phyloP scores from a whole-genome alignment of 2,329 filamentous ascomycete species.

The Fusarium virguliforme region DNA sequence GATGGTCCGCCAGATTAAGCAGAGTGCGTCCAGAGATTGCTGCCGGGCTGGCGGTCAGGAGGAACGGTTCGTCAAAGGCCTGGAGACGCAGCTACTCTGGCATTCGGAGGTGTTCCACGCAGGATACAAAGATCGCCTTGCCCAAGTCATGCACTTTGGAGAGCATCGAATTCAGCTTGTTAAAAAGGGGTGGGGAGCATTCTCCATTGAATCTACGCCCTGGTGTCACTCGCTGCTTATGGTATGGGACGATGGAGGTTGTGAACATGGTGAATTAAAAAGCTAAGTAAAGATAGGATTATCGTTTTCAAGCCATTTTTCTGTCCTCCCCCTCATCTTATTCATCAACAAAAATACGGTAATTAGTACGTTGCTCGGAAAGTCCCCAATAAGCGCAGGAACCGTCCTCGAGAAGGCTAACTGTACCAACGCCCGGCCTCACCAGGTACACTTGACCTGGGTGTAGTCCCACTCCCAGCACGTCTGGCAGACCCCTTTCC shows the following conservation, averaged over 20 bases:
- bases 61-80: too few species aligned
- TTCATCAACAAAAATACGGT: too few species aligned
- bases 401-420: neutral
- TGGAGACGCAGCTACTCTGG: neutral
- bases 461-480: slow-evolving; percentile 4
- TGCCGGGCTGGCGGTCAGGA: slow-evolving; percentile 1
- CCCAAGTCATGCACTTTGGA: too few species aligned
- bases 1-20: neutral
- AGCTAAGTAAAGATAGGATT: neutral
- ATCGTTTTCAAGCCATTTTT: too few species aligned
- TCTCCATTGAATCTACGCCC: neutral
- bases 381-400: neutral
- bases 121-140: neutral
- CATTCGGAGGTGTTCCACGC: neutral
- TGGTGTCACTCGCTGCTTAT: neutral
- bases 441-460: slow-evolving; percentile 3
- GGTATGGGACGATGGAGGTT: neutral
- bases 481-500: neutral
- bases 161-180: neutral
- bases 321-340: too few species aligned
- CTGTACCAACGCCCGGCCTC: neutral
- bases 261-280: neutral
- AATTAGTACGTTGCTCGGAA: neutral
- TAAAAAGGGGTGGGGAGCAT: neutral
- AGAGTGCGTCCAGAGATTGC: neutral